These are phyloP conservation scores for Nymphaea colorata DNA, from an alignment of 164 flowering plant genomes.

Conservation along the genomic window DNA sequence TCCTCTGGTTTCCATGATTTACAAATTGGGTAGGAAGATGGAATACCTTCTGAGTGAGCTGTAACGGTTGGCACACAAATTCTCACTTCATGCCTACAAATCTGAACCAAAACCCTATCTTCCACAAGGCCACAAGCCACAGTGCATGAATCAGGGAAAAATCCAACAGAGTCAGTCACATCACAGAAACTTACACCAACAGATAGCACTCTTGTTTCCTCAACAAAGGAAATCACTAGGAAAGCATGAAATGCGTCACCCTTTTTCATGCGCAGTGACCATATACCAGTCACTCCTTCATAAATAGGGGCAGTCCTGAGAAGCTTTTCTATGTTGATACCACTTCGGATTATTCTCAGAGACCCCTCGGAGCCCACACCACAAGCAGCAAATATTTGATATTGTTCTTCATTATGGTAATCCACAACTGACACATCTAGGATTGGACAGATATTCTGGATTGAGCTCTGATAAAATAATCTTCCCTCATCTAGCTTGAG, in stretches of 20 bases:
- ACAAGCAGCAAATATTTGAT: conserved; percentile 92
- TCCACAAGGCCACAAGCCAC: conserved; percentile 79
- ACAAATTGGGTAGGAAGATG: conserved; percentile 52
- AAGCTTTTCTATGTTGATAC: conserved; percentile 75
- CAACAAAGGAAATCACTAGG: conserved; percentile 90
- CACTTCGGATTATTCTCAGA: conserved; percentile 76
- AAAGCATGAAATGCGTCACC: conserved; percentile 67
- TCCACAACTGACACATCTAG: conserved; percentile 77
- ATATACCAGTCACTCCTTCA: conserved; percentile 80
- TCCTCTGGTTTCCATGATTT: conserved; percentile 69
- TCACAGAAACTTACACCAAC: conserved; percentile 89
- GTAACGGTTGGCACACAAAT: conserved; percentile 71
- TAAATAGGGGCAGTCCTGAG: conserved; percentile 70
- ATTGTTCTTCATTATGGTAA: conserved; percentile 70
- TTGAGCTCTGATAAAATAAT: conserved; percentile 40
- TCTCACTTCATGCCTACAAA: conserved; percentile 58
- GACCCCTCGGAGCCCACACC: conserved; percentile 94
- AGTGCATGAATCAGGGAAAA: conserved; percentile 75
- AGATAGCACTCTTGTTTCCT: conserved; percentile 87
- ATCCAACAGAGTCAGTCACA: conserved; percentile 92
- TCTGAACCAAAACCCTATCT: conserved; percentile 76
- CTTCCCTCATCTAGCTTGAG: conserved; percentile 52
- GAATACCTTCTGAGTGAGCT: conserved; percentile 68
- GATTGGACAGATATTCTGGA: conserved; percentile 88
- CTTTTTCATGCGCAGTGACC: conserved; percentile 70